Conservation (phyloP, 129 eudicot genomes). For the Deinandra increscens region DNA sequence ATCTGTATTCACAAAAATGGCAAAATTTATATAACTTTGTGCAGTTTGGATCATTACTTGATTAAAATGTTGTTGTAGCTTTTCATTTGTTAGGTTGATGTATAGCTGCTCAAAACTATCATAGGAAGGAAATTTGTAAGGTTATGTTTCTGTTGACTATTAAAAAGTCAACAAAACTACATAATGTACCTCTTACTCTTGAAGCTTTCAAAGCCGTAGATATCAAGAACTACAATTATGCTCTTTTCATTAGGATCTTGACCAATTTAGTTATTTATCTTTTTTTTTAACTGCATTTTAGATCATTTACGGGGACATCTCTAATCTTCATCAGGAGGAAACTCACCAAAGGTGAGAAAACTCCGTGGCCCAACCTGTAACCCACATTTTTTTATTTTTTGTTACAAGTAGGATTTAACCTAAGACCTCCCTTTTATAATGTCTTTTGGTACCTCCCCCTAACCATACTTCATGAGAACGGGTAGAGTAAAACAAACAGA, state of each 20-base stretch:
- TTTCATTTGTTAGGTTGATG: conserved; percentile 93
- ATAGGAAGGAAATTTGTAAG: conserved; percentile 24
- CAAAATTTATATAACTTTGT: neutral
- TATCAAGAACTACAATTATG: conserved; percentile 97
- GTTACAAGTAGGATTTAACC: too few species aligned
- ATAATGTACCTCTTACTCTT: conserved; percentile 78
- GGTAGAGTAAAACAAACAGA: too few species aligned
- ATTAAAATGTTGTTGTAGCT: conserved; percentile 98
- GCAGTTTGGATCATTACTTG: conserved; percentile 55
- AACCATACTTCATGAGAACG: too few species aligned
- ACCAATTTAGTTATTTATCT: conserved; percentile 91
- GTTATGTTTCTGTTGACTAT: conserved; percentile 17
- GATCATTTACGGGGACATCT: too few species aligned
- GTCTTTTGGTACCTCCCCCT: too few species aligned
- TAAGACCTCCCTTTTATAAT: too few species aligned
- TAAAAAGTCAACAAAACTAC: conserved; percentile 3
- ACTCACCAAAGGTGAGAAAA: too few species aligned
- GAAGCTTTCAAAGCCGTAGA: conserved; percentile 97
- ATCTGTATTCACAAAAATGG: conserved; percentile 8
- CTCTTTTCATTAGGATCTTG: conserved; percentile 93
- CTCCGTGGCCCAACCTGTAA: too few species aligned
- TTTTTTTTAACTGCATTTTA: too few species aligned
- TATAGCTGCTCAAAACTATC: conserved; percentile 95
- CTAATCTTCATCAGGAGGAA: too few species aligned
- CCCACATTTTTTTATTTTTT: too few species aligned